Conservation (phyloP, 176 grass and related monocot genomes). For the Juncus inflexus region DNA sequence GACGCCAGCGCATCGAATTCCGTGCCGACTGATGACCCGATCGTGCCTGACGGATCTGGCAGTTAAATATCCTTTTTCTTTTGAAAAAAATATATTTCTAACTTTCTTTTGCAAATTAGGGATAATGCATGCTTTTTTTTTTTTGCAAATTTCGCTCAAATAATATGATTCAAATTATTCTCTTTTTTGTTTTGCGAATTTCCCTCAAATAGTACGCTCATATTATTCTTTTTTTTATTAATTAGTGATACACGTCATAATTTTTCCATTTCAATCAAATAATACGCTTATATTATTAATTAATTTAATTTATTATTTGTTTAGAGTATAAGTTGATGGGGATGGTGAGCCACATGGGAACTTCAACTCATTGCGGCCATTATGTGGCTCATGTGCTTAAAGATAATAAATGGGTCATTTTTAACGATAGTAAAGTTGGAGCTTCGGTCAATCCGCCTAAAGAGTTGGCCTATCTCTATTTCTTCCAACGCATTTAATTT, state of each 20-base stretch:
- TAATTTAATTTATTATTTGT: conserved; percentile 5
- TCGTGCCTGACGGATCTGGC: conserved; percentile 73
- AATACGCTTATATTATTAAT: neutral
- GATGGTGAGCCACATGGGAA: conserved; percentile 91
- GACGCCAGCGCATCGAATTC: conserved; percentile 43
- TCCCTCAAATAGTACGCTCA: neutral
- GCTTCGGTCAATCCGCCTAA: conserved; percentile 85
- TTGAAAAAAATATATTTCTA: neutral
- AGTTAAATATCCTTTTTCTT: conserved; percentile 44
- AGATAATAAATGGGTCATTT: conserved; percentile 83
- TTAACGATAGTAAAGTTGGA: conserved; percentile 85
- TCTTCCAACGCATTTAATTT: conserved; percentile 64
- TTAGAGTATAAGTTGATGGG: conserved; percentile 84
- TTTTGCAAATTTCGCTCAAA: too few relatives aligned
- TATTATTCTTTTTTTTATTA: too few relatives aligned
- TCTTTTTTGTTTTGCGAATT: too few relatives aligned
- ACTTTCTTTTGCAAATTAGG: too few relatives aligned
- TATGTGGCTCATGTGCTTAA: conserved; percentile 89
- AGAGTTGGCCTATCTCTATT: conserved; percentile 98
- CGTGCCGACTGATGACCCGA: conserved; percentile 30
- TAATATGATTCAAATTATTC: too few relatives aligned
- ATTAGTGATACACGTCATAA: too few relatives aligned
- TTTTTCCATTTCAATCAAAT: neutral
- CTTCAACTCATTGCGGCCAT: conserved; percentile 90
- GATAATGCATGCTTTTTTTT: too few relatives aligned